Evolutionary conservation across 2,329 filamentous ascomycete species (phyloP).

Genomic region (Emydomyces testavorans): DNA sequence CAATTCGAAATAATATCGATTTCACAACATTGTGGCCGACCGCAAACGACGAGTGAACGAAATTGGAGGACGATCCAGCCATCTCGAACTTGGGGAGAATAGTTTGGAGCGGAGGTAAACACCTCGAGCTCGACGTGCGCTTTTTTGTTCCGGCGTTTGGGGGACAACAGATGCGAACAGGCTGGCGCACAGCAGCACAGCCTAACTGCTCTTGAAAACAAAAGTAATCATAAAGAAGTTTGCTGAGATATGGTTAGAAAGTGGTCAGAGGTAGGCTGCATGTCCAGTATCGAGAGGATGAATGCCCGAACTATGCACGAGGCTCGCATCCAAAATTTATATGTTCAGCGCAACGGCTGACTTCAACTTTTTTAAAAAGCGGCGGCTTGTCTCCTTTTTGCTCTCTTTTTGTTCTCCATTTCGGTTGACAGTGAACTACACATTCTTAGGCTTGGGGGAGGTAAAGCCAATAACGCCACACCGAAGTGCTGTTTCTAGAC

Average conservation of each 20-base stretch:
- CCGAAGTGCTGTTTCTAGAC: too few species aligned
- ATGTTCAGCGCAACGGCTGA: too few species aligned
- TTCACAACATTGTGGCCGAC: conserved; percentile 15
- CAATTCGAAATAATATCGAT: conserved; percentile 14
- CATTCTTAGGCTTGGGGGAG: too few species aligned
- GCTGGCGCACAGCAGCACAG: background rate
- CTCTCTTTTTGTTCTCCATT: too few species aligned
- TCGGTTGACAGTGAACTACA: too few species aligned
- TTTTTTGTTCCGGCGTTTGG: background rate
- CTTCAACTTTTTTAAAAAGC: too few species aligned
- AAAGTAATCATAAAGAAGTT: background rate
- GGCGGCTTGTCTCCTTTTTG: too few species aligned
- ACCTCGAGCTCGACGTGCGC: background rate
- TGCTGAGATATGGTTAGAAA: background rate
- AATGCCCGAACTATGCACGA: background rate
- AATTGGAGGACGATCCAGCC: conserved; percentile 6
- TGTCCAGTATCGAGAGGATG: background rate
- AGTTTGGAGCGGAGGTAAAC: background rate
- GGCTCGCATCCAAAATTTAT: too few species aligned
- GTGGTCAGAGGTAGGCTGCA: background rate
- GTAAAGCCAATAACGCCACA: too few species aligned
- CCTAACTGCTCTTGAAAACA: background rate
- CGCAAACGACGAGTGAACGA: conserved; percentile 12
- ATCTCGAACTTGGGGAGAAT: background rate
- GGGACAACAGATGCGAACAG: background rate